Percentiles rank a stretch among this genome's conserved stretches.
phyloP scores from a whole-genome alignment of 805 yeast species.

The Kodamaea leandrae region DNA sequence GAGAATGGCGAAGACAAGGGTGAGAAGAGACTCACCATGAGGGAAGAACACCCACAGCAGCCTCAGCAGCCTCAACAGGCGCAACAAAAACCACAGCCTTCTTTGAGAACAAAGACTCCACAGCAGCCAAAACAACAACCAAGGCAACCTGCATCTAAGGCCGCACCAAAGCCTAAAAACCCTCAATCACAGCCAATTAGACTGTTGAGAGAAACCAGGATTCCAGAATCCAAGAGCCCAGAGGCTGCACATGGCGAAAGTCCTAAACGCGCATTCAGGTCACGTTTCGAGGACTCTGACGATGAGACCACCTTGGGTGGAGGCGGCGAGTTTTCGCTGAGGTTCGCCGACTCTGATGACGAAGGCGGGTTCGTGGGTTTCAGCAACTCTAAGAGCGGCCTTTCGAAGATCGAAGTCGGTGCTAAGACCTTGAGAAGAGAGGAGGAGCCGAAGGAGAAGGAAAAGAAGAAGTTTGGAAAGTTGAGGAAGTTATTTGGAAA shows the following conservation, averaged over 20 bases:
- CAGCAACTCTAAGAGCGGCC: conserved; percentile 11
- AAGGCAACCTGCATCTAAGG: too few species aligned
- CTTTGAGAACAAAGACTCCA: too few species aligned
- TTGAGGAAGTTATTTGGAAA: conserved; percentile 41
- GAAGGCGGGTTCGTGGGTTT: conserved; percentile 9
- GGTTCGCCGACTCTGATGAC: conserved; percentile 15
- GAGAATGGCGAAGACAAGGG: conserved; percentile 12
- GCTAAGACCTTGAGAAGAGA: conserved; percentile 8
- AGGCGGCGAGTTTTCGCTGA: conserved; percentile 9
- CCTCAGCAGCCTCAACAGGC: neutral
- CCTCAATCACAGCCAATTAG: conserved; percentile 1
- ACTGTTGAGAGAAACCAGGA: conserved; percentile 1
- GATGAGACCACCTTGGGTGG: conserved; percentile 18
- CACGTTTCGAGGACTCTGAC: conserved; percentile 31
- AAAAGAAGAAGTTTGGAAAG: conserved; percentile 38
- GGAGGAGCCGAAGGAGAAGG: conserved; percentile 18
- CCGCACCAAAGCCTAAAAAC: neutral
- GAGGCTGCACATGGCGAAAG: neutral
- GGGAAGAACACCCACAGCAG: conserved; percentile 1
- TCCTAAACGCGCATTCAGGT: conserved; percentile 15
- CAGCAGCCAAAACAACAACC: too few species aligned
- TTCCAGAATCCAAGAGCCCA: conserved; percentile 1
- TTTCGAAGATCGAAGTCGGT: conserved; percentile 3
- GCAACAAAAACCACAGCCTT: neutral
- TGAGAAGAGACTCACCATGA: neutral